These are phyloP conservation scores for Coffea canephora DNA, from an alignment of 257 asterid species.

Conservation along the genomic window DNA sequence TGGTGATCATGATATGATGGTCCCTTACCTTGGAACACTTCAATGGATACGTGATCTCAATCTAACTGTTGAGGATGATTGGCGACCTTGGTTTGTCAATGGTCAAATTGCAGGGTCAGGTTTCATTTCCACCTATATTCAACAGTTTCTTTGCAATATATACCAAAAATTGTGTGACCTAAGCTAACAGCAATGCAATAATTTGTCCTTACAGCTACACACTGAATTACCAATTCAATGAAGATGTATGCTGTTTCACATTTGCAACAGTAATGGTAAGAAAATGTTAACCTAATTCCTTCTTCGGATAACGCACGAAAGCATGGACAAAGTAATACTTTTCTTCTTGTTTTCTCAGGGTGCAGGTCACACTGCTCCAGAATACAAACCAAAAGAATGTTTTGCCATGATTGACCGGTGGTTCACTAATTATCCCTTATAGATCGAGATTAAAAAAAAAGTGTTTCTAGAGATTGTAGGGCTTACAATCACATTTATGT, in stretches of 20 bases:
- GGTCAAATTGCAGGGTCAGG: slow-evolving; percentile 31
- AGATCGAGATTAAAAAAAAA: neutral
- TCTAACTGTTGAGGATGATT: slow-evolving; percentile 20
- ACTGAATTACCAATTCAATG: neutral
- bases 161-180: too few species aligned
- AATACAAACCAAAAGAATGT: slow-evolving; percentile 16
- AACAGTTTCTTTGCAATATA: neutral
- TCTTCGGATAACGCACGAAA: neutral
- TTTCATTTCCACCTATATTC: neutral
- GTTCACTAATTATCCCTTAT: slow-evolving; percentile 7
- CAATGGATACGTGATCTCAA: slow-evolving; percentile 21
- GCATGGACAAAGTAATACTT: too few species aligned
- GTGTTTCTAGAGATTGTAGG: too few species aligned
- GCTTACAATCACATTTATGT: too few species aligned
- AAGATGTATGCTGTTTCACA: neutral
- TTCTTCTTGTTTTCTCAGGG: neutral
- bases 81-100: slow-evolving; percentile 37
- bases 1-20: slow-evolving; percentile 22
- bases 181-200: too few species aligned
- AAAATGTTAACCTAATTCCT: neutral
- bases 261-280: slow-evolving; percentile 26
- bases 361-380: slow-evolving; percentile 18
- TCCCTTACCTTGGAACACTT: slow-evolving; percentile 19
- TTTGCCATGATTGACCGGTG: slow-evolving; percentile 16
- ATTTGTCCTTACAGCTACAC: slow-evolving; percentile 4